Evolutionary conservation across 306 rosid genomes (phyloP).

Genomic region (Prunus mume): DNA sequence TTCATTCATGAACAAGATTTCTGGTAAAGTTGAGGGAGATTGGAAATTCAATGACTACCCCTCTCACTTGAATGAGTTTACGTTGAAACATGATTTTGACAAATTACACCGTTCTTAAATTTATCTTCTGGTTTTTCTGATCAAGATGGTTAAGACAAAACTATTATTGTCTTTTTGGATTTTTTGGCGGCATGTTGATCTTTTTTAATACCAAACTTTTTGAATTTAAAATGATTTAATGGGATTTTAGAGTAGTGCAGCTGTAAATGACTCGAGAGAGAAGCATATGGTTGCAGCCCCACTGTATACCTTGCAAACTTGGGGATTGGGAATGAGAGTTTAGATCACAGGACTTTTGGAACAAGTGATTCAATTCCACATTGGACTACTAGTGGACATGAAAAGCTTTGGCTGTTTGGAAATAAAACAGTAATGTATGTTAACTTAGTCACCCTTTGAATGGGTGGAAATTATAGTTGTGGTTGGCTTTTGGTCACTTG

Average conservation of each 20-base stretch:
- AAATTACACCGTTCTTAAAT: no score
- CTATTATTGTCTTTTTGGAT: background rate
- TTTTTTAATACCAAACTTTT: no score
- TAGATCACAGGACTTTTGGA: background rate
- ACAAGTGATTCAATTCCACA: background rate
- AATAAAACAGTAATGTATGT: background rate
- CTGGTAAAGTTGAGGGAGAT: background rate
- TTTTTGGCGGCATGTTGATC: background rate
- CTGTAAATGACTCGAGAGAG: background rate
- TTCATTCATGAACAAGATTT: background rate
- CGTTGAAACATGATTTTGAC: background rate
- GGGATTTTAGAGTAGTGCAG: background rate
- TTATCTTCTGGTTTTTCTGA: no score
- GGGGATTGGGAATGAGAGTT: background rate
- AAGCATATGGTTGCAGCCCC: background rate
- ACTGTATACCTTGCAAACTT: background rate
- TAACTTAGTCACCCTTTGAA: background rate
- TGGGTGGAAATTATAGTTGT: constrained; percentile 9
- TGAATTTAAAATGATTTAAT: background rate
- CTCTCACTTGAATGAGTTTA: background rate
- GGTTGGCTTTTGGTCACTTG: background rate
- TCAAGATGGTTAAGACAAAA: no score
- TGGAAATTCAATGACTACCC: background rate
- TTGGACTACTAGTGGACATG: background rate
- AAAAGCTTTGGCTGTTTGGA: background rate